Evolutionary conservation across 177 flowering plant species (phyloP).

Genomic region (Vitis hybrid): DNA sequence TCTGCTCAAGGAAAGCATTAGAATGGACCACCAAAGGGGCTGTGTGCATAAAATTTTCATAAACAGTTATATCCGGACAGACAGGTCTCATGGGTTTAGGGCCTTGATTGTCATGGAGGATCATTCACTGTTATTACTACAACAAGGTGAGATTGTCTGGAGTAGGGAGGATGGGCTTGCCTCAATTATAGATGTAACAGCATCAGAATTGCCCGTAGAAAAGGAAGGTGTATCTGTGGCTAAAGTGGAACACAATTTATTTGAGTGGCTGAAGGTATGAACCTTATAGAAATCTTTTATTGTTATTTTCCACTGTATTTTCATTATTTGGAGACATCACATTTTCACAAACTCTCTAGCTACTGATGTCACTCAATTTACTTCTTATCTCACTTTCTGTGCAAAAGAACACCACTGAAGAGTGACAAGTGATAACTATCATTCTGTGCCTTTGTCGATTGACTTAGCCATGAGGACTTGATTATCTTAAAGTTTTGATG

Average conservation of each 20-base stretch:
- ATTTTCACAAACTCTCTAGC: too few relatives aligned
- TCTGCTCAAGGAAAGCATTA: conserved; percentile 63
- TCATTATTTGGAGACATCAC: too few relatives aligned
- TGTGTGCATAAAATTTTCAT: conserved; percentile 73
- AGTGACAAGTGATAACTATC: too few relatives aligned
- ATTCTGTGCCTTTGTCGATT: too few relatives aligned
- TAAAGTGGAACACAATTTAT: conserved; percentile 87
- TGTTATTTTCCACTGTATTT: too few relatives aligned
- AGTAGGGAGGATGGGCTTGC: conserved; percentile 95
- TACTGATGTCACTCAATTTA: too few relatives aligned
- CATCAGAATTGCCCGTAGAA: conserved; percentile 87
- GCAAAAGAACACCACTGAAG: too few relatives aligned
- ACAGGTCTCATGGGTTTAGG: conserved; percentile 84
- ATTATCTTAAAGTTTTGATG: too few relatives aligned
- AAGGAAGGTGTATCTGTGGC: conserved; percentile 90
- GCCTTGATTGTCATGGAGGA: conserved; percentile 97
- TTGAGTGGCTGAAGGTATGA: conserved; percentile 94
- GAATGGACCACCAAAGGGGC: conserved; percentile 69
- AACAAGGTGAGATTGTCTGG: conserved; percentile 97
- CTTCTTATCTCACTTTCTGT: too few relatives aligned
- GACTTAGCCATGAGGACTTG: too few relatives aligned
- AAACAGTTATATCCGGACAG: conserved; percentile 81
- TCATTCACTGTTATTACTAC: conserved; percentile 79
- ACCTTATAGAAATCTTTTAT: background rate
- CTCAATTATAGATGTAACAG: conserved; percentile 75